Evolutionary conservation across 768 basidiomycete species (phyloP), one percentile per base, ranked within the genome.

Genomic region (Lentinula boryana): DNA sequence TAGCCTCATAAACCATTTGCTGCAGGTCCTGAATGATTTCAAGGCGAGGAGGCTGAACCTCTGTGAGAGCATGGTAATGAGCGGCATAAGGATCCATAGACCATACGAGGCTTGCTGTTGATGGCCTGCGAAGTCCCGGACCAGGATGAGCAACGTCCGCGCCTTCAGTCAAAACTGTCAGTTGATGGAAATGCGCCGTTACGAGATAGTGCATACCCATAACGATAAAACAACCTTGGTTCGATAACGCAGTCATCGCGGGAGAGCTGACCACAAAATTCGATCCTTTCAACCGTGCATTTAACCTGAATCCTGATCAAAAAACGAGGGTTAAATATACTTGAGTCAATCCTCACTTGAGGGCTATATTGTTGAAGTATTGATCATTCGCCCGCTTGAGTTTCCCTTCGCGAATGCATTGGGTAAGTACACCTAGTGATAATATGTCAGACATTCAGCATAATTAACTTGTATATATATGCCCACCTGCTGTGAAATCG

Each of bases 131-230:
- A 0, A 78, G 64, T 0, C 86, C 85, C 12, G 87, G 82, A 0
- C 79, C 78, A 0, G 88, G 84, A 63, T 91, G 89, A 6, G 82
- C 78, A 0, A 89, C 79, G 66, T 84, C 84, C 8, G 82, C 81
- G n/a, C 84, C 83, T 83, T 33, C 15, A 58, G 27, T 3, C 43
- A 4, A 33, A 62, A 35, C n/a, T 5, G 13, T 35, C 9, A 35
- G 32, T 44, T 52, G 1, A 55, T 16, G 73, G 69, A 71, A 65
- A 75, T 73, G 38, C 74, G 18, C 5, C 41, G 5, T 5, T 15
- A 3, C 49, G 40, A 23, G 35, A 21, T 27, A 38, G 32, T 18
- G 44, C 68, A 57, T 51, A 75, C 77, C 79, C 61, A 78, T 71
- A 16, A 80, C 68, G 64, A 81, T 78, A 36, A 73, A 82, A 0